Evolutionary conservation across 2,329 filamentous ascomycete genomes (phyloP), one percentile per base, ranked within the genome.

Genomic region (Fusarium sp.): DNA sequence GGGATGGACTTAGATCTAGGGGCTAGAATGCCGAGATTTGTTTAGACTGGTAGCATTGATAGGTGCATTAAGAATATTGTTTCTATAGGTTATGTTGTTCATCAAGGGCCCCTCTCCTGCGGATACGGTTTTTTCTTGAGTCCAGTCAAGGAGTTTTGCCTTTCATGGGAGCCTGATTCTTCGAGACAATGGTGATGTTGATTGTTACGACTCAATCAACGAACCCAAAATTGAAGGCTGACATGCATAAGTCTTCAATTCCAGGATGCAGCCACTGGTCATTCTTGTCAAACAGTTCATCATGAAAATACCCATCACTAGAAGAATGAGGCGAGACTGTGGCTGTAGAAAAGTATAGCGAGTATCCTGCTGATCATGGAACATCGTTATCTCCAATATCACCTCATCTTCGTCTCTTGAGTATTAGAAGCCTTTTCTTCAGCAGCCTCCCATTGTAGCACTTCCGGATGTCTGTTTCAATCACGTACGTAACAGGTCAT

Each of bases 11-110:
- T 62, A 19, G 58, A 45, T 65, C 48, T 18, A 54, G 41, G 59
- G 14, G 18, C 37, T 56, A 18, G 11, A 54, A 54, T 42, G 51
- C 39, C 29, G 15, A 15, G 7, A 25, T 66, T 51, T 61, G 37
- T 25, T 57, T 56, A 68, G 63, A 54, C 15, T 27, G 52, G 39
- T 49, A 38, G 62, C 67, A 70, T 70, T 66, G 27, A 57, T 38
- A n/a, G 51, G 25, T 66, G 55, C 62, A 66, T 67, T 7, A 19
- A 51, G 27, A 60, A 39, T 33, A 60, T 21, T n/a, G 10, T 33
- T 58, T 56, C 10, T 10, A 19, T 31, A n/a, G n/a, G n/a, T n/a
- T 33, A 46, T 46, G 7, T 11, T 27, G 15, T 18, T 31, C 16
- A 14, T 10, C 11, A 21, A 15, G 25, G 7, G 11, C 7, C 25